Base-by-base conservation (phyloP, 768 basidiomycete genomes). In the Mycena sanguinolenta region DNA sequence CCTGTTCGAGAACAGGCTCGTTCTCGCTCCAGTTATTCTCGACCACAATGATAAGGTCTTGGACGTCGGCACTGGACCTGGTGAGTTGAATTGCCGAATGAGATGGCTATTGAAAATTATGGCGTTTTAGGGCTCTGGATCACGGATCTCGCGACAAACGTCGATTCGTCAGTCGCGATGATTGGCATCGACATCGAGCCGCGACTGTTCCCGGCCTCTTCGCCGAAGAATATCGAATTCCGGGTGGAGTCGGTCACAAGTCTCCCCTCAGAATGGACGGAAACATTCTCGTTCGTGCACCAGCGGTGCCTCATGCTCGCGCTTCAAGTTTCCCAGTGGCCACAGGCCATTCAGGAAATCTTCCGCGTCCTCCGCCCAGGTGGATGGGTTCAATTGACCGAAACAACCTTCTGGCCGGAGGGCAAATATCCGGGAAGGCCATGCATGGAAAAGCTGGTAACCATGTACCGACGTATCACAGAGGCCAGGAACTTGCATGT, bases 321-420 rank as follows among this genome's bases (percentile, higher is more conserved):
- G 25, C 69, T 75, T 23, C 59, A 66, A 28, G 36, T 30, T 4
- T 53, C 32, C 25, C 34, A 75, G n/a, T 75, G 74, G 74, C 64
- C 50, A 2, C 25, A 2, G 10, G 72, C 68, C 1, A 19, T 75
- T 4, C 66, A 46, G 23, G 72, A 75, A 16, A 70, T 73, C 3
- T 46, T 70, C 62, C 71, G 72, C 5, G 72, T 75, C 10, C 65
- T 75, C 50, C 58, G 53, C 7, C 69, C 69, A 1, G 72, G 69
- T 7, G 72, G 74, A 14, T 73, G 66, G 65, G 65, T 68, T 3
- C 74, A 75, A 53, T 23, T 75, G 17, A 46, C 27, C 5, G 74
- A 75, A 58, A 14, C 9, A 17, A 38, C 42, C 9, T 23, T 58
- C 0, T 62, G 54, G 52, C 14, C 49, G n/a, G 58, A 30, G 16